These are phyloP conservation scores for Fallopia convolvulus DNA, from an alignment of 148 eudicot species.

Conservation along the genomic window DNA sequence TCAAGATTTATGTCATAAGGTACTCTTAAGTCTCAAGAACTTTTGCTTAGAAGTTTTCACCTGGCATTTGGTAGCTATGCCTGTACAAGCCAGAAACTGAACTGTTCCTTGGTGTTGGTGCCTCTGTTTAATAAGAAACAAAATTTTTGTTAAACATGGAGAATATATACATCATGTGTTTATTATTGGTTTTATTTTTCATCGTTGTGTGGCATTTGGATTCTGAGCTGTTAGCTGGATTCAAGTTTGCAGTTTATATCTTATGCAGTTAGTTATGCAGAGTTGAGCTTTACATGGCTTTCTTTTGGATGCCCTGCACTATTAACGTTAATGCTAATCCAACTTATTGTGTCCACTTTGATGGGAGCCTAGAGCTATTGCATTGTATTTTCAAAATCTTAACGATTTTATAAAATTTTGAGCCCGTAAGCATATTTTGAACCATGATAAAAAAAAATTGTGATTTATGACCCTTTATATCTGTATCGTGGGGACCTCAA, in stretches of 20 bases:
- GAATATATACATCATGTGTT: background rate
- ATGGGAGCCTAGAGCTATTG: background rate
- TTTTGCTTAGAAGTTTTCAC: conserved; percentile 10
- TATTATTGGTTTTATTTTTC: background rate
- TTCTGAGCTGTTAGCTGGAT: background rate
- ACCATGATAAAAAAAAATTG: background rate
- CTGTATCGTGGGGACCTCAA: too few species aligned
- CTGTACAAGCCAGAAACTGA: conserved; percentile 10
- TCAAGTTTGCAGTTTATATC: background rate
- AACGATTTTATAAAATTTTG: background rate
- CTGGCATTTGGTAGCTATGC: conserved; percentile 6
- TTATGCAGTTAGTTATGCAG: background rate
- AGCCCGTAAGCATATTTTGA: background rate
- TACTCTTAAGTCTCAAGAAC: background rate
- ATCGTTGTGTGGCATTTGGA: background rate
- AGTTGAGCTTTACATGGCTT: background rate
- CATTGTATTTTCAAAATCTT: too few species aligned
- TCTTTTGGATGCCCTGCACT: background rate
- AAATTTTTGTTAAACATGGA: conserved; percentile 1
- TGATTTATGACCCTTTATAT: background rate
- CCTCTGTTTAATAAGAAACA: conserved; percentile 6
- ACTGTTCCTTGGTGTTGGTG: conserved; percentile 6
- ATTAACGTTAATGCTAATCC: too few species aligned
- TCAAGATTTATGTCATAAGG: background rate
- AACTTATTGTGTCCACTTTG: background rate